Base-by-base conservation (phyloP, 495 filamentous ascomycete species). In the Penicillium waksmanii region DNA sequence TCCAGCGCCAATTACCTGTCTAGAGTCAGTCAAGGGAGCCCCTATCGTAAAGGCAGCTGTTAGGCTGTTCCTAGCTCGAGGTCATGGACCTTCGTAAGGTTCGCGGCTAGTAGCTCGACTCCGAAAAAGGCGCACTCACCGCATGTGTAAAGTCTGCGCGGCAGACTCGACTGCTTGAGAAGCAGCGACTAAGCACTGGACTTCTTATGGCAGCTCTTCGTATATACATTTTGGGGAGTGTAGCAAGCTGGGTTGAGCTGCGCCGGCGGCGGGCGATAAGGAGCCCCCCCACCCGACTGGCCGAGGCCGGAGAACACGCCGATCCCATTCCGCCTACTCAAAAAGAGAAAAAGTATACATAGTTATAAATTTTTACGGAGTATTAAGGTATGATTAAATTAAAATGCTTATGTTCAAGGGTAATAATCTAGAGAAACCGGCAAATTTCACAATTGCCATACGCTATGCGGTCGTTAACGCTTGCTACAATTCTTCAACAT, bases 91-190 rank as follows among this genome's bases (percentile, higher is more conserved):
- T 31, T 31, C 27, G 6, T 9, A 50, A 33, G 23, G n/a, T 46
- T 46, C n/a, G 42, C n/a, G 0, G 42, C 46, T 48, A n/a, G 11
- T 48, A 48, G 46, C 21, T 27, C 19, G 10, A 23, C 51, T 23
- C 42, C n/a, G 62, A 34, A 51, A 46, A 27, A 34, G n/a, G 31
- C 25, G 27, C 25, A 72, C 73, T 65, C 71, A 92, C 87, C 38
- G 87, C 90, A 82, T 96, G 92, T 19, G 89, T 92, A 74, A 93
- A 95, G 71, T 96, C 92, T 34, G 89, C 84, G 17, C 66, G 65
- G 19, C 35, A 54, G 15, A 54, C 40, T 49, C 61, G 61, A 35
- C 74, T 62, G 43, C 58, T 80, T n/a, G 76, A 80, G 61, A 83
- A 82, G 25, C 54, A 60, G 54, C 78, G 76, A 40, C 56, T 54